Conservation (phyloP, 345 rosid genomes). For the Salix arbutifolia region DNA sequence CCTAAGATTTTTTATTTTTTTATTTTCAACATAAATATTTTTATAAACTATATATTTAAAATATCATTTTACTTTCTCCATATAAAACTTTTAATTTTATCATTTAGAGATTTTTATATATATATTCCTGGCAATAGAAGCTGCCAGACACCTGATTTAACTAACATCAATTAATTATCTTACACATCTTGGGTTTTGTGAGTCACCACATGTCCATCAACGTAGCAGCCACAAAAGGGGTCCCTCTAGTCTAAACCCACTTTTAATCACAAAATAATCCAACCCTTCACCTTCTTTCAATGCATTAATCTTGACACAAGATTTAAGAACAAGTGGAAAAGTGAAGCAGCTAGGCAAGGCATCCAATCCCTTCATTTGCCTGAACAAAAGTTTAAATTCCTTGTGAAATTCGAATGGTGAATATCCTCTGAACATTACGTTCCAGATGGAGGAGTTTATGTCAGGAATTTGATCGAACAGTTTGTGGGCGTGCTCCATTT, state of each 20-base stretch:
- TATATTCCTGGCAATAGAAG: too few species aligned
- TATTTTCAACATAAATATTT: too few species aligned
- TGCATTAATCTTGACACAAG: conserved; percentile 46
- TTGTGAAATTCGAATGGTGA: conserved; percentile 25
- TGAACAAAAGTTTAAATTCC: conserved; percentile 44
- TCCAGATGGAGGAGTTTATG: conserved; percentile 49
- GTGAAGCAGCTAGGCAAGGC: conserved; percentile 65
- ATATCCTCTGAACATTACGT: conserved; percentile 63
- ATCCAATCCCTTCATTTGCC: conserved; percentile 44
- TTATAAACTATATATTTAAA: too few species aligned
- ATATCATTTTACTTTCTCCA: too few species aligned
- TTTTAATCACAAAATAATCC: conserved; percentile 57
- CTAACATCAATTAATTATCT: too few species aligned
- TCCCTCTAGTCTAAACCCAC: conserved; percentile 49
- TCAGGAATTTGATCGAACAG: conserved; percentile 62
- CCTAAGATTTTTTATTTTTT: too few species aligned
- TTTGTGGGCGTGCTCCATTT: conserved; percentile 45
- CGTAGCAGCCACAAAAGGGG: conserved; percentile 49
- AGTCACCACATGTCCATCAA: conserved; percentile 40
- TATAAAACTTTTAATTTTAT: too few species aligned
- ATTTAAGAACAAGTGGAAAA: conserved; percentile 60
- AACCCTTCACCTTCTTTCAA: conserved; percentile 56
- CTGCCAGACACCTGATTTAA: too few species aligned
- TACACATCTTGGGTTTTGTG: too few species aligned
- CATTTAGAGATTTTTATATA: too few species aligned